Conservation (phyloP, 352 stramenopile genomes). For the Halophytophthora batemanensis region DNA sequence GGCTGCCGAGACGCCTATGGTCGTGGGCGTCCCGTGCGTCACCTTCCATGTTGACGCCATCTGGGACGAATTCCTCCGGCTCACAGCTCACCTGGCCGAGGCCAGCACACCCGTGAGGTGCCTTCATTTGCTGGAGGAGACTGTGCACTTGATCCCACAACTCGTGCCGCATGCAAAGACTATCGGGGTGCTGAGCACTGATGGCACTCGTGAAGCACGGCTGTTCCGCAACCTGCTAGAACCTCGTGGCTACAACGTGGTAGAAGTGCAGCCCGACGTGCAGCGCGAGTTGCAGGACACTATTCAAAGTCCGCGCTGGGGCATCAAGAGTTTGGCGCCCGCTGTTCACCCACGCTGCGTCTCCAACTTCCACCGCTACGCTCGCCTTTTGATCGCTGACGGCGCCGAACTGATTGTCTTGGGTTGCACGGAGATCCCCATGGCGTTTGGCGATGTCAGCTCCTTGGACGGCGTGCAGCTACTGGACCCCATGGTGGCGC, state of each 20-base stretch:
- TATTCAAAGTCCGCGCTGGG: slow-evolving; percentile 47
- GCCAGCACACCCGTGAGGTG: slow-evolving; percentile 17
- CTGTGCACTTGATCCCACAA: slow-evolving; percentile 26
- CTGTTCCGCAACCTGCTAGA: slow-evolving; percentile 46
- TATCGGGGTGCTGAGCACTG: slow-evolving; percentile 45
- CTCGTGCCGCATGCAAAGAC: slow-evolving; percentile 19
- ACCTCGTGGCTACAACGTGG: slow-evolving; percentile 31
- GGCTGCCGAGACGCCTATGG: slow-evolving; percentile 22
- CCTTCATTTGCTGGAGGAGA: slow-evolving; percentile 48
- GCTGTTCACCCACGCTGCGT: slow-evolving; percentile 31
- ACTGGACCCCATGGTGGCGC: slow-evolving; percentile 41
- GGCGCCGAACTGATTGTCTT: slow-evolving; percentile 43
- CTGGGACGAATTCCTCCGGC: slow-evolving; percentile 34
- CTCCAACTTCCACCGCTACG: slow-evolving; percentile 40
- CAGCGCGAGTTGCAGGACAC: slow-evolving; percentile 49
- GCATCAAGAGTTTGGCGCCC: slow-evolving; percentile 51
- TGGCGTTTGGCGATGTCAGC: slow-evolving; percentile 29
- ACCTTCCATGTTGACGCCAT: slow-evolving; percentile 49
- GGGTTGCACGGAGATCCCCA: slow-evolving; percentile 54
- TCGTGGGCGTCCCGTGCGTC: slow-evolving; percentile 45
- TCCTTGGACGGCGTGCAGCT: slow-evolving; percentile 34
- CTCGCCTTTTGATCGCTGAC: slow-evolving; percentile 23
- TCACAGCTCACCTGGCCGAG: slow-evolving; percentile 6
- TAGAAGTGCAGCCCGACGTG: slow-evolving; percentile 29
- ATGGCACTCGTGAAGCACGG: slow-evolving; percentile 31